Conservation (phyloP, 768 basidiomycete species). For the Scleroderma citrinum region DNA sequence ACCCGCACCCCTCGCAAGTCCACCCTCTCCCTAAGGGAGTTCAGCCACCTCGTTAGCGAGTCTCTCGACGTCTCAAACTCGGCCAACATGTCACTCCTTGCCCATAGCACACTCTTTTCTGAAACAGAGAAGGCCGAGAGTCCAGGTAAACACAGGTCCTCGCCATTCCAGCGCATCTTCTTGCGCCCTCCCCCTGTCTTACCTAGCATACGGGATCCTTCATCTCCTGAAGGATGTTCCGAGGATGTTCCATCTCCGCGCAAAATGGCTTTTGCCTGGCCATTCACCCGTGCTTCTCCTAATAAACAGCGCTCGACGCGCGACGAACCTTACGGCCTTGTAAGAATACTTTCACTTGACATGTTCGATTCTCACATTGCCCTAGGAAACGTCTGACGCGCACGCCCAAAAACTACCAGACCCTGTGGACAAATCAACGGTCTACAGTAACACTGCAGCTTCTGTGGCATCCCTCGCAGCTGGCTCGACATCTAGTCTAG, state of each 20-base stretch:
- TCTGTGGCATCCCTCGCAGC: constrained; percentile 13
- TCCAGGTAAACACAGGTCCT: constrained; percentile 12
- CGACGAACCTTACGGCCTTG: constrained; percentile 7
- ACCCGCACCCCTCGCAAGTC: constrained; percentile 12
- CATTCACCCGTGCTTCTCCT: constrained; percentile 23
- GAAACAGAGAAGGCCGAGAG: neutral
- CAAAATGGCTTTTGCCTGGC: constrained; percentile 23
- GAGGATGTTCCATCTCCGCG: constrained; percentile 17
- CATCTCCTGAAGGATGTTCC: constrained; percentile 1
- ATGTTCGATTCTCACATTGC: neutral
- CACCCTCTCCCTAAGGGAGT: constrained; percentile 27
- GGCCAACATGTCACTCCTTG: constrained; percentile 16
- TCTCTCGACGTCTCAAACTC: constrained; percentile 20
- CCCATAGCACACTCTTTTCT: constrained; percentile 15
- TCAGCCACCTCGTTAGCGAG: constrained; percentile 30
- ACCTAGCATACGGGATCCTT: constrained; percentile 1
- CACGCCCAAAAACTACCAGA: neutral
- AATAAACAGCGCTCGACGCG: constrained; percentile 11
- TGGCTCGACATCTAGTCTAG: constrained; percentile 25
- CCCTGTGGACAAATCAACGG: neutral
- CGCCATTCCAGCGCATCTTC: constrained; percentile 27
- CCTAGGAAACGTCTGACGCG: constrained; percentile 5
- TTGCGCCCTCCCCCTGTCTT: constrained; percentile 19
- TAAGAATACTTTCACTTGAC: constrained; percentile 3
- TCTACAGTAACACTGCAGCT: neutral